Evolutionary conservation across 2,329 filamentous ascomycete species (phyloP), one percentile per base, ranked within the genome.

Genomic region (Microsporum canis): DNA sequence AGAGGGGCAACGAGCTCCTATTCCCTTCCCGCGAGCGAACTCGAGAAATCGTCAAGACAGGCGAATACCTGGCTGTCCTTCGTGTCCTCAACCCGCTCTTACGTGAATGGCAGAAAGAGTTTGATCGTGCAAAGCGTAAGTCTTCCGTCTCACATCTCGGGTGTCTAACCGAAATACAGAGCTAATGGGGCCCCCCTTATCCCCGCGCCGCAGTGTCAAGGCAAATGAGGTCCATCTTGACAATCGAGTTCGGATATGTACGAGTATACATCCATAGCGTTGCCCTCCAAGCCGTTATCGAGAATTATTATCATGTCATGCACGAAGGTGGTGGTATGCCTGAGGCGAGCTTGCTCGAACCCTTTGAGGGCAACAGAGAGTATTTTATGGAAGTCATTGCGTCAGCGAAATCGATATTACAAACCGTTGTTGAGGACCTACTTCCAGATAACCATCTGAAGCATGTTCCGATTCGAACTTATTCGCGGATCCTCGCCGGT

Each of bases 1-100:
- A 94, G 68, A 79, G 85, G 65, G 89, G 88, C 36, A 95, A 95
- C 68, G 84, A 91, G 68, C 84, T 85, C 66, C 79, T 96, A 5
- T 96, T 95, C 74, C 82, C 84, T 38, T 91, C 89, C 27, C 83
- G 88, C 60, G 85, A 89, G 63, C 85, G 88, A 70, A 95, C 91
- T 0, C 87, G 88, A 6, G 85, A 88, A 45, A 85, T 95, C 66
- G 90, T 95, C 70, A 86, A 88, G 69, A 88, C 83, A 56, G 89
- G 88, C 33, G 83, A 84, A 63, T 95, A 96, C 71, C 85, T 88
- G 55, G 82, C 83, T 59, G 78, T 89, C n/a, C 80, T 96, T 17
- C 83, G 87, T 61, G 83, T 87, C 53, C 90, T 94, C 66, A 84
- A 88, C 65, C 87, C 87, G 0, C 80, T 89, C 64, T 78, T 95